A percentile compares a stretch with the other conserved stretches of the same genome.
Evolutionary conservation across 140 eudicot species (phyloP).

Genomic region (Oenanthe javanica): DNA sequence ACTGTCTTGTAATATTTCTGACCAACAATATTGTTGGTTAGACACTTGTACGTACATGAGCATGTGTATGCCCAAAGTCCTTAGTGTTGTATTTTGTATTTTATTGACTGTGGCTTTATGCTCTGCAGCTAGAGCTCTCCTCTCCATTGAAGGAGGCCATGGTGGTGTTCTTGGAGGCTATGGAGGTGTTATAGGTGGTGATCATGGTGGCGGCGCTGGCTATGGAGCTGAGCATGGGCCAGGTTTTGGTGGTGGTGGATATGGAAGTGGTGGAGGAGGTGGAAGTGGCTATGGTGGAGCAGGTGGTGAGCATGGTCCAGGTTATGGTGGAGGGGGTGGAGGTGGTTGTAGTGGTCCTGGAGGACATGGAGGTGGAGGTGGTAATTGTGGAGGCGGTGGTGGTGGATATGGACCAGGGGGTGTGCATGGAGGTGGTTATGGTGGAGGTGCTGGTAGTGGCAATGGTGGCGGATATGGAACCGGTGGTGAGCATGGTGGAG

Average conservation of each 20-base stretch:
- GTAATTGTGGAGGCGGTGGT: neutral
- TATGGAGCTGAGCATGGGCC: neutral
- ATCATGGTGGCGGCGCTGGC: neutral
- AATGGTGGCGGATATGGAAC: constrained; percentile 8
- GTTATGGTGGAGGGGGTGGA: constrained; percentile 20
- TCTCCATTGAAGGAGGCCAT: constrained; percentile 22
- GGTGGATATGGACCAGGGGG: constrained; percentile 6
- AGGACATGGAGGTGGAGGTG: neutral
- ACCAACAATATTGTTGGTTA: neutral
- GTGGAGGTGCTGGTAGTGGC: neutral
- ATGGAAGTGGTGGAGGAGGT: constrained; percentile 23
- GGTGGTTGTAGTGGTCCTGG: neutral
- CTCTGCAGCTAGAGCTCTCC: constrained; percentile 55
- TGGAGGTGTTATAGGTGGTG: constrained; percentile 16
- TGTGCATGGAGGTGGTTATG: neutral
- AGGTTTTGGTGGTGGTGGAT: constrained; percentile 12
- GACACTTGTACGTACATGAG: neutral
- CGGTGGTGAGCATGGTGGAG: constrained; percentile 15
- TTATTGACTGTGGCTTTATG: constrained; percentile 35
- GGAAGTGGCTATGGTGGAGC: constrained; percentile 32
- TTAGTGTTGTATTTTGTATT: constrained; percentile 36
- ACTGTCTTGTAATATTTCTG: neutral
- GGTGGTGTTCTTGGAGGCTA: neutral
- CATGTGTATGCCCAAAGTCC: constrained; percentile 37
- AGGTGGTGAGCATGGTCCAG: constrained; percentile 24